A percentile compares a stretch with the other conserved stretches of the same genome.
phyloP scores from a whole-genome alignment of 257 asterid species.

The Plantago major region DNA sequence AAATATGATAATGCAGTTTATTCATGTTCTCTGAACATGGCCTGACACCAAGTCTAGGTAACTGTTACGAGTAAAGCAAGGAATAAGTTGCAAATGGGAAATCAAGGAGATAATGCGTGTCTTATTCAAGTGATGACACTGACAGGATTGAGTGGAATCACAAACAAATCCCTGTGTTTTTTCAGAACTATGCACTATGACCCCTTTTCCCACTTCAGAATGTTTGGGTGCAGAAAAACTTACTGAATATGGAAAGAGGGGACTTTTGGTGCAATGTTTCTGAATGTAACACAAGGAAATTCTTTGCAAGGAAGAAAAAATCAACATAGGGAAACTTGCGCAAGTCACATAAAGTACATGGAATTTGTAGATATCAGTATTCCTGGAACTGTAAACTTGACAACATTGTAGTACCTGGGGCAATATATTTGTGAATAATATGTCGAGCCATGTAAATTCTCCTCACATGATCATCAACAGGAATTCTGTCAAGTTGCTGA shows the following conservation, averaged over 20 bases:
- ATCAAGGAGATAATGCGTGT: too few relatives aligned
- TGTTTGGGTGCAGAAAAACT: neutral
- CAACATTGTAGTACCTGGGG: slow-evolving; percentile 45
- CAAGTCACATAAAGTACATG: neutral
- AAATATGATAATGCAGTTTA: too few relatives aligned
- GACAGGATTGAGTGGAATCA: neutral
- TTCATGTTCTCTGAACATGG: too few relatives aligned
- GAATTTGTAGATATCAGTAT: neutral
- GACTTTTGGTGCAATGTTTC: too few relatives aligned
- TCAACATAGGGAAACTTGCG: too few relatives aligned
- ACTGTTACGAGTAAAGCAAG: too few relatives aligned
- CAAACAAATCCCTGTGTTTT: neutral
- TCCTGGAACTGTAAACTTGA: neutral
- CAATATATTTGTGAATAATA: slow-evolving; percentile 62
- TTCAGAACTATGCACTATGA: neutral
- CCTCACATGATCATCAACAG: slow-evolving; percentile 53
- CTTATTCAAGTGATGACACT: too few relatives aligned
- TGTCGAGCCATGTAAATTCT: slow-evolving; percentile 91
- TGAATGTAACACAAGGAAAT: too few relatives aligned
- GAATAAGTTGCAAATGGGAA: too few relatives aligned
- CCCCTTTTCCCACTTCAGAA: neutral
- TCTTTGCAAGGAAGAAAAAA: too few relatives aligned
- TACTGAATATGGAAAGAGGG: neutral
- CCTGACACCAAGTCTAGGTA: too few relatives aligned
- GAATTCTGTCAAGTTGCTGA: slow-evolving; percentile 67